Percentiles rank a stretch among this genome's conserved stretches.
Evolutionary conservation across 106 monocot genomes (phyloP).

Genomic region (Phalaenopsis aphrodite): DNA sequence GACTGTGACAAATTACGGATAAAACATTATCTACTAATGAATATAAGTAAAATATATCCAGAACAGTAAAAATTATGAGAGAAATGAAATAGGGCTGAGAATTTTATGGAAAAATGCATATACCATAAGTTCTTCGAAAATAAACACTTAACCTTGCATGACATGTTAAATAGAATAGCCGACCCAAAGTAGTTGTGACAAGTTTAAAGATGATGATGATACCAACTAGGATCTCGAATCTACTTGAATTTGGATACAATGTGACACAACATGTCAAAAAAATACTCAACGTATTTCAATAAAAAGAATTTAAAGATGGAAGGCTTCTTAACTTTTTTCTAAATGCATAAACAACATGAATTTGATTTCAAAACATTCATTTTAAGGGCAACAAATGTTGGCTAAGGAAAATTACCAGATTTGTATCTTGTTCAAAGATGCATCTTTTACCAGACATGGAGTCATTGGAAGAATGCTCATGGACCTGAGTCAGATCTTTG

Average conservation of each 20-base stretch:
- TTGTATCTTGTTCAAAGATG: conserved; percentile 11
- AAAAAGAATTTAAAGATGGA: background rate
- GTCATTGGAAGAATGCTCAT: conserved; percentile 2
- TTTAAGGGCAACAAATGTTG: background rate
- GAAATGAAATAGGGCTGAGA: background rate
- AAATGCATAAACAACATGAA: background rate
- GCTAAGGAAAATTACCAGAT: conserved; percentile 12
- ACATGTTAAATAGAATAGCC: background rate
- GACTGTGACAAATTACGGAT: too few relatives aligned
- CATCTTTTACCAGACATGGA: conserved; percentile 3
- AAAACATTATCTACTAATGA: too few relatives aligned
- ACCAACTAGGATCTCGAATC: background rate
- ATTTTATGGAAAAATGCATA: background rate
- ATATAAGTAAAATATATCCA: background rate
- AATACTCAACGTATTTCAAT: background rate
- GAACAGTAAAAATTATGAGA: background rate
- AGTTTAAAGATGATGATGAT: background rate
- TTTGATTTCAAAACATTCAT: conserved; percentile 1
- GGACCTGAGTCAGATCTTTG: background rate
- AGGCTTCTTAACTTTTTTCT: background rate
- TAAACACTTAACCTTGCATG: background rate
- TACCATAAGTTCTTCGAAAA: background rate
- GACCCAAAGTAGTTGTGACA: background rate
- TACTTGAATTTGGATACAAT: background rate
- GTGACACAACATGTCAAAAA: background rate